A percentile compares a stretch with the other conserved stretches of the same genome.
Evolutionary conservation across 306 rosid genomes (phyloP).

Genomic region (Cucurbita maxima): DNA sequence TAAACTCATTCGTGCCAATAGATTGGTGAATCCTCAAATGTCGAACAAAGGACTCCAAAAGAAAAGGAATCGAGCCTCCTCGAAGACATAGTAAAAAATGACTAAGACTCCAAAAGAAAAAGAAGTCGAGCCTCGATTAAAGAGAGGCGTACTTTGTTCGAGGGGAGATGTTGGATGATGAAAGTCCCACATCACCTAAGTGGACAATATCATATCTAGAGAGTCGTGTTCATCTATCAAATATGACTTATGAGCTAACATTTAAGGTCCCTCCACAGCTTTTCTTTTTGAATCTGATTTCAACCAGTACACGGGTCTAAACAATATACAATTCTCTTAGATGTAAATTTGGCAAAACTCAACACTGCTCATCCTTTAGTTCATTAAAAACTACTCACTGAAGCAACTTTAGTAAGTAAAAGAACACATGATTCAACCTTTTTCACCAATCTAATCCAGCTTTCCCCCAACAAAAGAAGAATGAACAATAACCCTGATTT

Average conservation of each 20-base stretch:
- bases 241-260: neutral
- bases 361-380: neutral
- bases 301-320: neutral
- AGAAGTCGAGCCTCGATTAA: too few species aligned
- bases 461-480: neutral
- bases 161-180: too few species aligned
- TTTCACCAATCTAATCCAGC: neutral
- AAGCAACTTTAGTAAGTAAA: neutral
- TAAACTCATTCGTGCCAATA: too few species aligned
- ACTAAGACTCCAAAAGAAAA: too few species aligned
- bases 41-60: too few species aligned
- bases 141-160: too few species aligned
- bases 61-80: too few species aligned
- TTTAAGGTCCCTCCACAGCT: neutral
- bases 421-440: neutral
- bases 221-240: too few species aligned
- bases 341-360: neutral
- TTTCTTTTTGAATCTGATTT: neutral
- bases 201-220: too few species aligned
- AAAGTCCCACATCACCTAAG: too few species aligned
- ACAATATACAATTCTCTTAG: neutral
- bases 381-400: neutral
- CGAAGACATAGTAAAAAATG: too few species aligned
- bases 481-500: neutral
- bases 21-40: too few species aligned